Evolutionary conservation across 2,329 filamentous ascomycete species (phyloP).

Genomic region (Exophiala mesophila): DNA sequence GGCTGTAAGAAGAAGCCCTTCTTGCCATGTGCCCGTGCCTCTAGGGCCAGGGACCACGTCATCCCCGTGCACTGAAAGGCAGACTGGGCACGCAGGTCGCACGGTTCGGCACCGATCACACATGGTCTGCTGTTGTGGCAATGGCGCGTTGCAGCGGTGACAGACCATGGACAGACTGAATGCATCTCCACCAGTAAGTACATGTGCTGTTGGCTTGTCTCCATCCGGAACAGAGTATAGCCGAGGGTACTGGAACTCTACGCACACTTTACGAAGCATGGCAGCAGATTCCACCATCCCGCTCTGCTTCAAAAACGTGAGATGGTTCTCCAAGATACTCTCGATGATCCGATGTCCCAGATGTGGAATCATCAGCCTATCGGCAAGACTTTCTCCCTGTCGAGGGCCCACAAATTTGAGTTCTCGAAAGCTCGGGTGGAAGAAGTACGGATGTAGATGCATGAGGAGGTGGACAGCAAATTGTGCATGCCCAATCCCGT

Average conservation of each 20-base stretch:
- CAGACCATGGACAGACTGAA: slow-evolving; percentile 16
- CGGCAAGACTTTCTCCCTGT: slow-evolving; percentile 15
- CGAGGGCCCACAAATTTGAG: slow-evolving; percentile 1
- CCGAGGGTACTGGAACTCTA: slow-evolving; percentile 21
- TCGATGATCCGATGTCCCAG: slow-evolving; percentile 43
- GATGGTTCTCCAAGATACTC: slow-evolving; percentile 52
- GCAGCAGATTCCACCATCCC: slow-evolving; percentile 39
- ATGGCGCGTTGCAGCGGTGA: slow-evolving; percentile 16
- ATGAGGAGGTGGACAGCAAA: slow-evolving; percentile 44
- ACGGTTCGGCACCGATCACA: slow-evolving; percentile 20
- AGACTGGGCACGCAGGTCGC: slow-evolving; percentile 45
- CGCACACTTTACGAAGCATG: slow-evolving; percentile 50
- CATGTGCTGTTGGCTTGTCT: slow-evolving; percentile 9
- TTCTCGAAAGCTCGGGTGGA: slow-evolving; percentile 23
- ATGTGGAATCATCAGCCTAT: slow-evolving; percentile 30
- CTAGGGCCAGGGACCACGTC: neutral
- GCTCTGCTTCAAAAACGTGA: slow-evolving; percentile 48
- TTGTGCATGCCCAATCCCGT: slow-evolving; percentile 43
- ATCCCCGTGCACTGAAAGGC: slow-evolving; percentile 35
- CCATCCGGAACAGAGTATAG: slow-evolving; percentile 4
- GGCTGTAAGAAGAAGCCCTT: neutral
- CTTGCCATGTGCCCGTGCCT: neutral
- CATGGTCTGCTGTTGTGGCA: slow-evolving; percentile 13
- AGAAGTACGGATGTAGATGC: slow-evolving; percentile 42
- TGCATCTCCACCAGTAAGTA: slow-evolving; percentile 12